Evolutionary conservation across 371 early-diverging fungal genomes (phyloP).

Genomic region (Batkoa obscura): DNA sequence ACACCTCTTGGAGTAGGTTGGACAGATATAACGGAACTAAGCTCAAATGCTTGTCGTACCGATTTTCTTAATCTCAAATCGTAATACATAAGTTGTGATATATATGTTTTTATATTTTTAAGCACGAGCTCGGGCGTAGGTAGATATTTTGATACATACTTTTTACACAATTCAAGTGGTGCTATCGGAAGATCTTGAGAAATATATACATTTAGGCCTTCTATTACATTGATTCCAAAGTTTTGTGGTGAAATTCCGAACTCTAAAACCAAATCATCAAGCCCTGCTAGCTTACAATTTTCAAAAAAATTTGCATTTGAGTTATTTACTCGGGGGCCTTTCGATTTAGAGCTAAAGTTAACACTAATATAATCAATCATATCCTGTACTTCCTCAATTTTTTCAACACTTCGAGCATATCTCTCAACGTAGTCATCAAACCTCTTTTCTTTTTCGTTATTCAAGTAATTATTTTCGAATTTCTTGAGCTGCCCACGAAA

Average conservation of each 20-base stretch:
- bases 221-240: constrained; percentile 42
- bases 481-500: constrained; percentile 12
- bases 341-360: constrained; percentile 9
- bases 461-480: background rate
- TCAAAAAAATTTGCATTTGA: constrained; percentile 27
- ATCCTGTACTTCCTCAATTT: constrained; percentile 56
- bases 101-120: constrained; percentile 12
- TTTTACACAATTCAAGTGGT: constrained; percentile 40
- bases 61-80: constrained; percentile 73
- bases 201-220: constrained; percentile 27
- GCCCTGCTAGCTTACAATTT: constrained; percentile 25
- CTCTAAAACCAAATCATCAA: constrained; percentile 28
- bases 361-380: constrained; percentile 51
- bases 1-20: constrained; percentile 68
- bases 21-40: constrained; percentile 45
- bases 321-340: background rate
- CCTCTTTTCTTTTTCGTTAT: background rate
- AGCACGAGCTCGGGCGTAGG: constrained; percentile 32
- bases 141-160: constrained; percentile 30
- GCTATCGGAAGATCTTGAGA: constrained; percentile 25
- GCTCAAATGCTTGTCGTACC: constrained; percentile 50
- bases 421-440: constrained; percentile 24
- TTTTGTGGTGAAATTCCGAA: constrained; percentile 38
- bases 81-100: constrained; percentile 53
- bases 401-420: constrained; percentile 23